Base-by-base conservation (phyloP, 495 filamentous ascomycete genomes). In the Aspergillus steynii region DNA sequence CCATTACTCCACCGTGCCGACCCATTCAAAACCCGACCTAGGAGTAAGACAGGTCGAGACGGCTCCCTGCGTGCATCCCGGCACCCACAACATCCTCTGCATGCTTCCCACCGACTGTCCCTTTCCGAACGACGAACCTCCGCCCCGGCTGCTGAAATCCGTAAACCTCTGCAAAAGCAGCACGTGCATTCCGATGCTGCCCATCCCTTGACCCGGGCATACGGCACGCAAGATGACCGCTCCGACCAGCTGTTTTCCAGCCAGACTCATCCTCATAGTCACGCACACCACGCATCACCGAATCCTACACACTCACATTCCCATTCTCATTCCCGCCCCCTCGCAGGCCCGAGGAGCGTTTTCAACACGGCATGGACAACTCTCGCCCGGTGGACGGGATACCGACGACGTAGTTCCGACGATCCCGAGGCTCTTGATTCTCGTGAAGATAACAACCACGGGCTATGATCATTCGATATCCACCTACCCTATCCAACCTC, bases 331-430 rank as follows among this genome's bases (percentile, higher is more conserved):
- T 5, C 52, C 20, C 50, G 65, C 31, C 53, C 70, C 66, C 69
- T 78, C 65, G 71, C 66, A n/a, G 71, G 70, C 26, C 59, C 76
- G 68, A 76, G 70, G 59, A 76, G 67, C 58, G 53, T 66, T 27
- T 47, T 77, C 3, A 9, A 52, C 25, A 66, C 53, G 6, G 68
- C 63, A 3, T 78, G 73, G 74, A 61, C 61, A 61, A 61, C 63
- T 32, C 37, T 42, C 37, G 37, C 37, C 12, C 37, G 37, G 12
- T 42, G 37, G 37, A 42, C 37, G 37, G 37, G 37, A 34, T 34
- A 34, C 37, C 7, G 37, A 42, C 10, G 37, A 42, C 37, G 12
- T 14, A 8, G 7, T 12, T 42, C 37, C 37, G 37, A 42, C 9
- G 37, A 42, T 42, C 37, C 9, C 37, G 37, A 15, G 37, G 37